phyloP scores from a whole-genome alignment of 2,329 filamentous ascomycete species.

The Venturia pyrina region DNA sequence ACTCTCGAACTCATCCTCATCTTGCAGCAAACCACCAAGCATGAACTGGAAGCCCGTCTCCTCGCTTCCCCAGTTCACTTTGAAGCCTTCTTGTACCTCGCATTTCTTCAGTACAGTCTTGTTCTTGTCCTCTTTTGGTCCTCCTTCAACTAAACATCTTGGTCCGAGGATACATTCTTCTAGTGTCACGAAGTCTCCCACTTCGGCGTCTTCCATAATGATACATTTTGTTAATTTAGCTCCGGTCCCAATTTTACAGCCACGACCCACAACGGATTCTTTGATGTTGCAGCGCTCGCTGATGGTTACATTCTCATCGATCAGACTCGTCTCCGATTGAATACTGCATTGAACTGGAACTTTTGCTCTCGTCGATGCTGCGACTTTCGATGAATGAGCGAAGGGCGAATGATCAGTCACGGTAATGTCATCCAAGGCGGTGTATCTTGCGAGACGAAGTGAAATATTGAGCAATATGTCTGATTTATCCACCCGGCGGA shows the following conservation, averaged over 20 bases:
- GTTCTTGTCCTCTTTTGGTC: conserved; percentile 39
- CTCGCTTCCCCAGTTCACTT: conserved; percentile 65
- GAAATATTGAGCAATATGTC: conserved; percentile 73
- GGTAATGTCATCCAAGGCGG: conserved; percentile 55
- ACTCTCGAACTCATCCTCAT: conserved; percentile 1
- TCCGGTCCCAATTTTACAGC: conserved; percentile 78
- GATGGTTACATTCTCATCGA: conserved; percentile 81
- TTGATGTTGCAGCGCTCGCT: conserved; percentile 89
- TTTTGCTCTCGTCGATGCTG: conserved; percentile 58
- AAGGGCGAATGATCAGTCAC: conserved; percentile 52
- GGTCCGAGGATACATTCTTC: conserved; percentile 81
- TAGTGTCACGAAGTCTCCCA: conserved; percentile 75
- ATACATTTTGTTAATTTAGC: conserved; percentile 79
- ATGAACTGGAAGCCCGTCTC: conserved; percentile 1
- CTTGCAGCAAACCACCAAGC: neutral
- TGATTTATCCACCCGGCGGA: conserved; percentile 81
- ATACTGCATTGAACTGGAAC: conserved; percentile 75
- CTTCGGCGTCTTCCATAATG: conserved; percentile 81
- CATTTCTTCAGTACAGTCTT: conserved; percentile 65
- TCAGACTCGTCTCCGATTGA: conserved; percentile 68
- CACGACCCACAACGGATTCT: conserved; percentile 77
- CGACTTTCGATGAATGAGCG: conserved; percentile 68
- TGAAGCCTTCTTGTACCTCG: conserved; percentile 78
- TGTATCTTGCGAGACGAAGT: conserved; percentile 75
- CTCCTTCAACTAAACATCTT: conserved; percentile 72